Percentiles rank a stretch among this genome's conserved stretches.
phyloP scores from a whole-genome alignment of 176 grass and related monocot species.

The Panicum miliaceum region DNA sequence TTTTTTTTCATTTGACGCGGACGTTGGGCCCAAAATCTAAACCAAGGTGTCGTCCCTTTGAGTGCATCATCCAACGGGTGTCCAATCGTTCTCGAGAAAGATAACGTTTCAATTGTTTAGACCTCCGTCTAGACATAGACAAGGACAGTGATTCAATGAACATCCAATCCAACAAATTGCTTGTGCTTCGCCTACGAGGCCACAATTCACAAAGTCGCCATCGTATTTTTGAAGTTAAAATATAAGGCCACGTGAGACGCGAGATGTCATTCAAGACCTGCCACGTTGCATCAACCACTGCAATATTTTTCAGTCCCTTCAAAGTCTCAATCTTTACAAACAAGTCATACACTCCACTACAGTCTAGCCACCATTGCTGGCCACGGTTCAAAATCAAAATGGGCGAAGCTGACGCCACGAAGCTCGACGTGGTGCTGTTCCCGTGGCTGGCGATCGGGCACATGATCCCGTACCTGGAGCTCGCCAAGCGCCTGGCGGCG shows the following conservation, averaged over 20 bases:
- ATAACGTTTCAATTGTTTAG: background rate
- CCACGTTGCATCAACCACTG: background rate
- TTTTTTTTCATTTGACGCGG: too few relatives aligned
- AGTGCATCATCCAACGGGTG: too few relatives aligned
- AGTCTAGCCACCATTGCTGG: background rate
- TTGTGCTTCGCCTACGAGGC: background rate
- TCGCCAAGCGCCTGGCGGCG: slow-evolving; percentile 48
- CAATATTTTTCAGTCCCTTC: background rate
- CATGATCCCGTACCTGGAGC: slow-evolving; percentile 50
- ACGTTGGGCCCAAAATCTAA: too few relatives aligned
- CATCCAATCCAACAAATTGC: background rate
- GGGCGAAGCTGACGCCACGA: background rate
- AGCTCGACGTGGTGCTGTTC: slow-evolving; percentile 48
- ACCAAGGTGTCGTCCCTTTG: too few relatives aligned
- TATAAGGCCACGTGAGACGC: background rate
- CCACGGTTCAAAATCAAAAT: background rate
- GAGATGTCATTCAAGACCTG: background rate
- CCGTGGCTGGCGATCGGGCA: slow-evolving; percentile 64
- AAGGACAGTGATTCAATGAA: too few relatives aligned
- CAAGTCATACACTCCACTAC: too few relatives aligned
- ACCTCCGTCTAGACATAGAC: background rate
- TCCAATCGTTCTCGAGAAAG: background rate
- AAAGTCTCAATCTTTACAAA: background rate
- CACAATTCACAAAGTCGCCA: background rate
- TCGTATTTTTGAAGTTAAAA: background rate